Base-by-base conservation (phyloP, 73 alveolate species). In the Diophrys appendiculata region DNA sequence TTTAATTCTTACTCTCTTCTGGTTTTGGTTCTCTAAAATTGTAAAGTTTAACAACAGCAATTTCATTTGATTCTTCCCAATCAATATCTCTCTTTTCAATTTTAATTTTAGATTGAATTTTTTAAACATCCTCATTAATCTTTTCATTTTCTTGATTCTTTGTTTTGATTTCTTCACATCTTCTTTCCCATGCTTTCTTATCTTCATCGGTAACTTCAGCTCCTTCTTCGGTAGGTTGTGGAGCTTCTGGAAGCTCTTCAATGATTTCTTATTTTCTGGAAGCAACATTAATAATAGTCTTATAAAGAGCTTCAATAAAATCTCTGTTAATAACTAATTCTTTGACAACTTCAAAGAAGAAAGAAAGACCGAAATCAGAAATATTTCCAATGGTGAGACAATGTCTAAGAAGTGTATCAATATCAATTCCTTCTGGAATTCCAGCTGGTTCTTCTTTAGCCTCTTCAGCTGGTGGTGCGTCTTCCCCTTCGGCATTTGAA, bases 361-460 rank as follows among this genome's bases (percentile, higher is more conserved):
- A 80, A 56, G 86, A 34, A 33, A 86, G 83, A 5, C 93, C 93
- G 53, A 43, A 86, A 69, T 86, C 93, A 65, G 80, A 33, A 24
- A 79, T 73, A 54, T 82, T 79, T n/a, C 85, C 54, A 26, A 54
- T 79, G 14, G 86, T 80, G 3, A 80, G 72, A 52, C 87, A 72
- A 23, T 71, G 85, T 31, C 87, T 71, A 34, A 80, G 34, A 54
- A 78, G 65, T 26, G 54, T 53, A 30, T 86, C 93, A 11, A 76
- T 88, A 35, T 85, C 93, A 52, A 85, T 72, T 1, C 52, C 81
- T 43, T 72, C 81, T 1, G 28, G 32, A 25, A 52, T 72, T 34
- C 81, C 81, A 33, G 27, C 88, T 24, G 52, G 14, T 27, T 79
- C 79, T 18, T 81, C 84, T 1, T 32, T 76, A 29, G 54, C 73